These are phyloP conservation scores for Rasamsonia emersonii DNA, from an alignment of 2,329 filamentous ascomycete genomes.

Conservation along the genomic window DNA sequence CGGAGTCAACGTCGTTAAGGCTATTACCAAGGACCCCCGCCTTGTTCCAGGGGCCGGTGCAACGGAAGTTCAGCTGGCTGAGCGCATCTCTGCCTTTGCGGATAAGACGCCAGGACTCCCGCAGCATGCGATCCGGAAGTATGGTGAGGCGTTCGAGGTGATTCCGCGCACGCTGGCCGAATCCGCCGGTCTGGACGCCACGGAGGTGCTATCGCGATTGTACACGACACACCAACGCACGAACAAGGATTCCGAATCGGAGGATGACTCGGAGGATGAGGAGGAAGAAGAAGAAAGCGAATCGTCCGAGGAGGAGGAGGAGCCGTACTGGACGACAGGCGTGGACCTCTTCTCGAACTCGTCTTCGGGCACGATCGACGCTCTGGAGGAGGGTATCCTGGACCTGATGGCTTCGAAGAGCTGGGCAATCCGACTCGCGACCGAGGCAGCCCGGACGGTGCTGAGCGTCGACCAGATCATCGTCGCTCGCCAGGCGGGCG, in stretches of 20 bases:
- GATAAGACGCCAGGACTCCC: constrained; percentile 88
- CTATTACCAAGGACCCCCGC: constrained; percentile 85
- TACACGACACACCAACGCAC: constrained; percentile 78
- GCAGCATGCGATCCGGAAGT: constrained; percentile 97
- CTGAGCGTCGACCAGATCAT: constrained; percentile 98
- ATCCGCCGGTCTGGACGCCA: constrained; percentile 90
- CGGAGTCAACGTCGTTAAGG: constrained; percentile 97
- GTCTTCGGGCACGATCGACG: constrained; percentile 71
- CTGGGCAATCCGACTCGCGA: constrained; percentile 96
- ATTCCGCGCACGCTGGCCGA: constrained; percentile 90
- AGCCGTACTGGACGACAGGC: constrained; percentile 80
- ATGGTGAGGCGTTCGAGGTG: constrained; percentile 94
- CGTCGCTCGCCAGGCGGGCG: constrained; percentile 91
- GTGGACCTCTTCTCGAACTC: constrained; percentile 90
- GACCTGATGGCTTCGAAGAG: constrained; percentile 87
- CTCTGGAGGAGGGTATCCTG: constrained; percentile 78
- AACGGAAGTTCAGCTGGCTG: constrained; percentile 86
- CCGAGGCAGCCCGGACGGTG: constrained; percentile 86
- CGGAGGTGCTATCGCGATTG: constrained; percentile 84
- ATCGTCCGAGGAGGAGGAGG: constrained; percentile 48
- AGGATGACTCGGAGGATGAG: constrained; percentile 14
- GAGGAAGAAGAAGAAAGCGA: constrained; percentile 27
- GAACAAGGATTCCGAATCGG: constrained; percentile 10
- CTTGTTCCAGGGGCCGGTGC: constrained; percentile 91
- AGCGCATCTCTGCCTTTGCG: constrained; percentile 80